A percentile compares a stretch with the other conserved stretches of the same genome.
These are phyloP conservation scores for Penicillium parvum DNA, from an alignment of 495 filamentous ascomycete genomes.

Conservation along the genomic window DNA sequence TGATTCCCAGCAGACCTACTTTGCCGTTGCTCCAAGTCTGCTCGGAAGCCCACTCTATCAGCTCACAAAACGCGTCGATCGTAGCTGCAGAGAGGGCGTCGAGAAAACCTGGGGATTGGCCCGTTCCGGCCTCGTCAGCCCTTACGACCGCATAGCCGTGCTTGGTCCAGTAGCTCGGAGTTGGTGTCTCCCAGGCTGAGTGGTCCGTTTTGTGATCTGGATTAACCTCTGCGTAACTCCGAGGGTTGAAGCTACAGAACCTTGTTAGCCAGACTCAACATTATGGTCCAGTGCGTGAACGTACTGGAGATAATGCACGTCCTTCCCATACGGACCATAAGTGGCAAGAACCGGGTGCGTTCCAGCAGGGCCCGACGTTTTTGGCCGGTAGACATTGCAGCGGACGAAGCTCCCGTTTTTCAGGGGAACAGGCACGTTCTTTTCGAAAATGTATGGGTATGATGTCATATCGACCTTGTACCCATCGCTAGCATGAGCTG, in stretches of 20 bases:
- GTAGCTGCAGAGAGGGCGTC: slow-evolving; percentile 46
- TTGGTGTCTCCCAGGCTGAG: slow-evolving; percentile 55
- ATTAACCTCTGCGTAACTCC: slow-evolving; percentile 41
- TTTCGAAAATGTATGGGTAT: slow-evolving; percentile 9
- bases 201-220: slow-evolving; percentile 38
- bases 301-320: background rate
- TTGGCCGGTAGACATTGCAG: background rate
- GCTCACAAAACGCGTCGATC: slow-evolving; percentile 45
- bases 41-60: slow-evolving; percentile 50
- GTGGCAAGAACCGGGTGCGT: background rate
- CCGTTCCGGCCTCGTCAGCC: slow-evolving; percentile 47
- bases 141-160: slow-evolving; percentile 50
- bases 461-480: slow-evolving; percentile 11
- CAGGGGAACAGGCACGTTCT: background rate
- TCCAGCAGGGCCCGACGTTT: background rate
- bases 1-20: slow-evolving; percentile 53
- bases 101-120: slow-evolving; percentile 48
- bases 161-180: slow-evolving; percentile 49
- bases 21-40: slow-evolving; percentile 53
- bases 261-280: background rate
- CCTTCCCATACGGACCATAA: background rate
- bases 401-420: background rate
- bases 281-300: background rate
- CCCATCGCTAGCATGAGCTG: too few species aligned
- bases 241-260: slow-evolving; percentile 31